Evolutionary conservation across 306 rosid genomes (phyloP).

Genomic region (Vicia faba): DNA sequence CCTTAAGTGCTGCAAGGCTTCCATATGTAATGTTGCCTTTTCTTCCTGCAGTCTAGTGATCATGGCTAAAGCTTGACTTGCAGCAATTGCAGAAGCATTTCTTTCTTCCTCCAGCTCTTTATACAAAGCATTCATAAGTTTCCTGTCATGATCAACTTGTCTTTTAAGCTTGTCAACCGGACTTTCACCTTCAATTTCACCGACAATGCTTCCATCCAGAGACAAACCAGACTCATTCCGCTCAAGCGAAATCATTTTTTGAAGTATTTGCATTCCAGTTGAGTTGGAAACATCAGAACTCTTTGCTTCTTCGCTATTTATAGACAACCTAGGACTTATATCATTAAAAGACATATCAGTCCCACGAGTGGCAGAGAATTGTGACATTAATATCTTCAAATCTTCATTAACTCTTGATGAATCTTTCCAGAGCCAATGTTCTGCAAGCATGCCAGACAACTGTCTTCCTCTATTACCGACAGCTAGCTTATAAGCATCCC

Average conservation of each 20-base stretch:
- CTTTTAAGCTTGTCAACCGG: too few species aligned
- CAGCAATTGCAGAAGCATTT: constrained; percentile 79
- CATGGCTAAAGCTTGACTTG: constrained; percentile 89
- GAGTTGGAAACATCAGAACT: constrained; percentile 55
- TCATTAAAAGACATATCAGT: constrained; percentile 59
- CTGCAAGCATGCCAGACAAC: too few species aligned
- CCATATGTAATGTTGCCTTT: constrained; percentile 82
- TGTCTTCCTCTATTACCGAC: too few species aligned
- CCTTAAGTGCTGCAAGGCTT: constrained; percentile 86
- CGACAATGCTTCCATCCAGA: too few species aligned
- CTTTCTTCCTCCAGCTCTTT: constrained; percentile 92
- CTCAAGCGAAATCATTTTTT: constrained; percentile 78
- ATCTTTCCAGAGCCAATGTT: too few species aligned
- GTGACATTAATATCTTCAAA: too few species aligned
- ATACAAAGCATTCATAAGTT: constrained; percentile 61
- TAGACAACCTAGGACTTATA: constrained; percentile 73
- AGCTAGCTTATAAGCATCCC: too few species aligned
- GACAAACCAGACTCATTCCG: too few species aligned
- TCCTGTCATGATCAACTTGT: constrained; percentile 91
- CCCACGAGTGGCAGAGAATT: constrained; percentile 66
- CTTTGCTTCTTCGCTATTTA: constrained; percentile 64
- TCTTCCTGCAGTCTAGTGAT: constrained; percentile 88
- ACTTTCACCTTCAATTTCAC: too few species aligned
- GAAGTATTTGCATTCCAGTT: constrained; percentile 68
- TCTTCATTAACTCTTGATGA: too few species aligned